Evolutionary conservation across 192 early-diverging fungal species (phyloP), one percentile per base, ranked within the genome.

Genomic region (Gaertneriomyces semiglobifer): DNA sequence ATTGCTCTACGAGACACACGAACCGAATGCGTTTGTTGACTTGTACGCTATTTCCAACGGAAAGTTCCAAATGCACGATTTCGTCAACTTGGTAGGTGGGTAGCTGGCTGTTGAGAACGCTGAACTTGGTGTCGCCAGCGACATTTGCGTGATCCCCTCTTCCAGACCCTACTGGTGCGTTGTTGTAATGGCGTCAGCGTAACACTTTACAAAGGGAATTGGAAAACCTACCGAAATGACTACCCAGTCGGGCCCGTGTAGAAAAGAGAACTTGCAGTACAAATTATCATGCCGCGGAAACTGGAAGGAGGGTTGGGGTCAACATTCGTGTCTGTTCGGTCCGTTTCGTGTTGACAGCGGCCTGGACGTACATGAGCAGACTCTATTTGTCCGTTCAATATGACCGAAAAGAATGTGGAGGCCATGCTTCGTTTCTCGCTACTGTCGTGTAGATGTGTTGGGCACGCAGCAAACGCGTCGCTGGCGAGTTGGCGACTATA

Each of bases 51-150:
- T 38, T 18, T 86, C 83, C 16, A 86, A 44, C 7, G 84, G 84
- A 67, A 86, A 86, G 66, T 86, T 86, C 84, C 84, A 86, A 9
- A 85, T 80, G 59, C 84, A 86, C 2, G 76, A 57, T 18, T 64
- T 70, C 10, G 75, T 53, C 7, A 68, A 55, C 11, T 48, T 59
- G 33, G 47, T 68, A 16, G 76, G 42, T 39, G 71, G 56, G 53
- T 57, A 61, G 63, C 47, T 55, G n/a, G 63, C 53, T 14, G 68
- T 57, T 12, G 57, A 53, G 46, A 68, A 74, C 7, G 69, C 69
- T 33, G 69, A 40, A 8, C 60, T 56, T 10, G 58, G 61, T 3
- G 62, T 53, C 20, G 70, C 58, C 25, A 63, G 45, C 11, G 81
- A 65, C 53, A 82, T 25, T 53, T 86, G 84, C 6, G 84, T 81